Evolutionary conservation across 139 green algal species (phyloP).

Genomic region (Picochlorum sp.): DNA sequence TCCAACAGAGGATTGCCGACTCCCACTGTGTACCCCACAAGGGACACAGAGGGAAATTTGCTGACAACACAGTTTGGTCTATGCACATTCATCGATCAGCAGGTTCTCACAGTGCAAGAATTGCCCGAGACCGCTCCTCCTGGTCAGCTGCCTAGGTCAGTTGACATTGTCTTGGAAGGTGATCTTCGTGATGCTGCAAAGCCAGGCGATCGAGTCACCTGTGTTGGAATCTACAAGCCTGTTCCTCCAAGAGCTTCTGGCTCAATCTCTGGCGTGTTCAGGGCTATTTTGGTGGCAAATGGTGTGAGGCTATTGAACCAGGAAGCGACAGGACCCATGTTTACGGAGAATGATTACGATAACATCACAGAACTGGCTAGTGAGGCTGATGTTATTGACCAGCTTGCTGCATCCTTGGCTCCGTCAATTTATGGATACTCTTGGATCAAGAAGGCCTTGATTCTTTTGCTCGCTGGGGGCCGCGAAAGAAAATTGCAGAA

Average conservation of each 20-base stretch:
- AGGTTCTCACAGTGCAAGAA: conserved; percentile 86
- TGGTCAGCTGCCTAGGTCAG: conserved; percentile 82
- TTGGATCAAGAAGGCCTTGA: conserved; percentile 82
- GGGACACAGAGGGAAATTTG: conserved; percentile 74
- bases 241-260: conserved; percentile 46
- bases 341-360: conserved; percentile 34
- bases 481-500: conserved; percentile 52
- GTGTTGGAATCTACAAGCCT: conserved; percentile 91
- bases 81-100: conserved; percentile 86
- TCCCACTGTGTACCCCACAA: conserved; percentile 61
- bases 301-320: conserved; percentile 41
- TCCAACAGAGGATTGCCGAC: conserved; percentile 61
- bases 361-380: conserved; percentile 43
- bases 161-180: conserved; percentile 41
- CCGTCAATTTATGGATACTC: conserved; percentile 95
- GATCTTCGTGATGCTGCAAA: conserved; percentile 86
- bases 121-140: conserved; percentile 92
- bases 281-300: conserved; percentile 51
- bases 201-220: conserved; percentile 83
- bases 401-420: conserved; percentile 77
- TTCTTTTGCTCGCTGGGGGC: conserved; percentile 65
- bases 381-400: conserved; percentile 53
- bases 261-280: conserved; percentile 43
- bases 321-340: conserved; percentile 20
- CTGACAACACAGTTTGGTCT: conserved; percentile 91